Evolutionary conservation across 257 asterid genomes (phyloP).

Genomic region (Jacaranda mimosifolia): DNA sequence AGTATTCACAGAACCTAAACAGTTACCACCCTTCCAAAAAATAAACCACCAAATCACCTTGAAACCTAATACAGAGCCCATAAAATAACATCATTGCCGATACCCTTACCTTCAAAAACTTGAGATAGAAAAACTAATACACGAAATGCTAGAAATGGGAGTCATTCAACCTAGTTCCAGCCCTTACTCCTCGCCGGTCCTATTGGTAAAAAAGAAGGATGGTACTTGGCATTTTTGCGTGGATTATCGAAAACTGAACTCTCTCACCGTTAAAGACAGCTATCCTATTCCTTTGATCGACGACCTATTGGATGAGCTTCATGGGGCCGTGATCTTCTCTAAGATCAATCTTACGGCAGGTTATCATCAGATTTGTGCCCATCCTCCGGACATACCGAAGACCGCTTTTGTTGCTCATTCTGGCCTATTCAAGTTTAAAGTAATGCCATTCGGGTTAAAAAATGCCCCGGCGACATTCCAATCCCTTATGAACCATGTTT

Average conservation of each 20-base stretch:
- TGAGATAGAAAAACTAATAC: background rate
- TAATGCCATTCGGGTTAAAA: background rate
- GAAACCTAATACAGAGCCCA: background rate
- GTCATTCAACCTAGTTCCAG: background rate
- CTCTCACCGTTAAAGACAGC: background rate
- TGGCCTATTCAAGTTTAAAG: background rate
- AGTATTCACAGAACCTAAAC: too few relatives aligned
- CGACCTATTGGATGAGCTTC: background rate
- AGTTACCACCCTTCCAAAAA: too few relatives aligned
- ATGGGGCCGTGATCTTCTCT: background rate
- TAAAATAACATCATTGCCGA: background rate
- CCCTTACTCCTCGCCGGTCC: background rate
- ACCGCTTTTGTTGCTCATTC: background rate
- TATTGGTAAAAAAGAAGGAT: background rate
- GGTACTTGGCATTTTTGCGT: background rate
- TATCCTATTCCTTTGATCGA: background rate
- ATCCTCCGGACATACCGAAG: background rate
- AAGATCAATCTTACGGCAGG: background rate
- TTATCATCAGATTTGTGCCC: background rate
- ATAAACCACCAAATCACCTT: too few relatives aligned
- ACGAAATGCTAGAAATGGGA: background rate
- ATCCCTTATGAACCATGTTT: background rate
- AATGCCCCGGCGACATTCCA: background rate
- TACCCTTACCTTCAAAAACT: background rate
- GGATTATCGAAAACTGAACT: background rate